Evolutionary conservation across 306 rosid species (phyloP).

Genomic region (Trifolium fragiferum): DNA sequence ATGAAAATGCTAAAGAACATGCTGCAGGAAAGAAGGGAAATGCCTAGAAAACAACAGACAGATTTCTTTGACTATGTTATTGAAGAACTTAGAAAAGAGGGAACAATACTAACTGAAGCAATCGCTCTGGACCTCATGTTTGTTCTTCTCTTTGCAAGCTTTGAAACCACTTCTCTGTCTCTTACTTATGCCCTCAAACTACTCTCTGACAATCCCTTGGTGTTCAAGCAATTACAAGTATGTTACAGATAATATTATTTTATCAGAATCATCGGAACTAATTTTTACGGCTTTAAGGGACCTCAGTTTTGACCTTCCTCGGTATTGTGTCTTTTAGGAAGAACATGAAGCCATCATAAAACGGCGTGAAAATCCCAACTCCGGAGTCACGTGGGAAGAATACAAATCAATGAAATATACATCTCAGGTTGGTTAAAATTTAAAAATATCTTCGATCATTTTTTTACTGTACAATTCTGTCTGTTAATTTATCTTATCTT

Average conservation of each 20-base stretch:
- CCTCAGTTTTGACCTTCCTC: conserved; percentile 29
- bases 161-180: conserved; percentile 95
- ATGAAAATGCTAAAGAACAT: conserved; percentile 80
- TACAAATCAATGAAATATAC: conserved; percentile 97
- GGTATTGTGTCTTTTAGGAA: conserved; percentile 55
- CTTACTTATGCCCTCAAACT: conserved; percentile 72
- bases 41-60: conserved; percentile 58
- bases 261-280: conserved; percentile 2
- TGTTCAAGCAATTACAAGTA: conserved; percentile 73
- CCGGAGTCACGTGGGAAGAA: conserved; percentile 89
- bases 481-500: neutral
- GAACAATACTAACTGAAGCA: conserved; percentile 84
- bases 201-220: conserved; percentile 78
- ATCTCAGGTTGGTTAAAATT: conserved; percentile 68
- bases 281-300: conserved; percentile 28
- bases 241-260: neutral
- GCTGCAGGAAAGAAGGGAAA: conserved; percentile 78
- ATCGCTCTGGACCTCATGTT: conserved; percentile 95
- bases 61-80: conserved; percentile 87
- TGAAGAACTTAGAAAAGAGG: conserved; percentile 81
- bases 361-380: conserved; percentile 63
- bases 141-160: conserved; percentile 96
- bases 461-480: conserved; percentile 1
- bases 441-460: no score
- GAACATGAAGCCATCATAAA: conserved; percentile 85